Evolutionary conservation across 192 early-diverging fungal species (phyloP).

Genomic region (Coemansia umbellata): DNA sequence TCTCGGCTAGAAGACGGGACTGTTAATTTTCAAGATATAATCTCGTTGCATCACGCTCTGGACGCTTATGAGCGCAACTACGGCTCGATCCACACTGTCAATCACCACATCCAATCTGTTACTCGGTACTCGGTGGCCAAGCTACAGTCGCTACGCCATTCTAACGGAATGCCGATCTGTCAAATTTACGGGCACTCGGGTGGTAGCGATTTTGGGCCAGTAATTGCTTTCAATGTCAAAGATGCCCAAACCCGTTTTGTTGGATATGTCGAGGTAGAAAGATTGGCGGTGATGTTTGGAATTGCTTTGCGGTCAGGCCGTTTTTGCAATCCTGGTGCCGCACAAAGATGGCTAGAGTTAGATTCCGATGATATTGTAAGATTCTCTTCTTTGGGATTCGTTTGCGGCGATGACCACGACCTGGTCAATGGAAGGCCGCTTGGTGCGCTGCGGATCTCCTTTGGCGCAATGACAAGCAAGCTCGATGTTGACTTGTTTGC

Average conservation of each 20-base stretch:
- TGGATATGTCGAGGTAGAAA: conserved; percentile 62
- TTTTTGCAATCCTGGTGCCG: conserved; percentile 80
- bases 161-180: conserved; percentile 52
- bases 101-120: conserved; percentile 52
- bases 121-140: conserved; percentile 31
- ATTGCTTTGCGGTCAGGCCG: conserved; percentile 71
- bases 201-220: conserved; percentile 53
- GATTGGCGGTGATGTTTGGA: conserved; percentile 59
- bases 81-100: conserved; percentile 34
- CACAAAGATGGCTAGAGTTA: conserved; percentile 63
- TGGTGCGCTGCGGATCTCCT: conserved; percentile 71
- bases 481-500: conserved; percentile 59
- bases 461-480: conserved; percentile 66
- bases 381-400: conserved; percentile 58
- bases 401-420: conserved; percentile 74
- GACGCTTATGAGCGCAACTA: conserved; percentile 51
- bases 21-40: conserved; percentile 67
- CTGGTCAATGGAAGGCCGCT: conserved; percentile 65
- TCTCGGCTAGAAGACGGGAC: conserved; percentile 74
- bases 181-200: conserved; percentile 23
- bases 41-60: conserved; percentile 68
- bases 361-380: conserved; percentile 49
- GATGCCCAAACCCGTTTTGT: conserved; percentile 55
- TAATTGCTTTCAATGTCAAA: conserved; percentile 67
- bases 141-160: conserved; percentile 54